Evolutionary conservation across 352 stramenopile species (phyloP).

Genomic region (Phytopythium aichiense): DNA sequence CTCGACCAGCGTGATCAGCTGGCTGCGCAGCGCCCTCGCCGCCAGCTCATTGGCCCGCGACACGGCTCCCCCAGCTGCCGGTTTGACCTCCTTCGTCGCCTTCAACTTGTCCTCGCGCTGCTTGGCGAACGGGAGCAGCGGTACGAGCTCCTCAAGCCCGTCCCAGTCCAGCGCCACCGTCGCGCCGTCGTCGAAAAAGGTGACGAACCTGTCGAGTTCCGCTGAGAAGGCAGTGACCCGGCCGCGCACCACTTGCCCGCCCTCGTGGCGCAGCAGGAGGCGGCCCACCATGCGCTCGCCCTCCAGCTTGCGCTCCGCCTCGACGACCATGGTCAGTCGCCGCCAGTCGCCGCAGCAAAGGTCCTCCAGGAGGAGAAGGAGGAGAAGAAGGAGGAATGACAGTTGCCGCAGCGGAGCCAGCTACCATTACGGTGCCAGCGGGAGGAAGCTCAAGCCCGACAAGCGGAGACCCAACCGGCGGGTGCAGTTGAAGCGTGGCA

Average conservation of each 20-base stretch:
- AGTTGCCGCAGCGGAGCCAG: no score
- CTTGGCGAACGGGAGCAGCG: background rate
- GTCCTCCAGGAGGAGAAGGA: background rate
- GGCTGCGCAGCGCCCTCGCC: background rate
- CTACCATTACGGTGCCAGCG: no score
- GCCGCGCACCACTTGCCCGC: background rate
- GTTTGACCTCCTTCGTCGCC: background rate
- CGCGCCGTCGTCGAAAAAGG: background rate
- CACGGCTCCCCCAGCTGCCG: background rate
- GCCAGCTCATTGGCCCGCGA: background rate
- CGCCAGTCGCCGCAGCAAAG: background rate
- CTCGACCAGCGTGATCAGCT: background rate
- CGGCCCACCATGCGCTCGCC: background rate
- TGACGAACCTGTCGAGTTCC: background rate
- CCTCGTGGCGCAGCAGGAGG: background rate
- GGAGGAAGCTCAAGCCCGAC: no score
- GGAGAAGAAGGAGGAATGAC: background rate
- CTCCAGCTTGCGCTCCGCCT: no score
- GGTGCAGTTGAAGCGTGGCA: background rate
- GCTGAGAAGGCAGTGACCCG: background rate
- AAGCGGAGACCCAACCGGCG: background rate
- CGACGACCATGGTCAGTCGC: no score
- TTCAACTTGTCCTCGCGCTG: background rate
- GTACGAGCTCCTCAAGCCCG: background rate
- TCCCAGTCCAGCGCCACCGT: background rate